Percentiles rank a stretch among this genome's conserved stretches.
Conservation (phyloP, 176 grass and related monocot species). For the Triticum turgidum region DNA sequence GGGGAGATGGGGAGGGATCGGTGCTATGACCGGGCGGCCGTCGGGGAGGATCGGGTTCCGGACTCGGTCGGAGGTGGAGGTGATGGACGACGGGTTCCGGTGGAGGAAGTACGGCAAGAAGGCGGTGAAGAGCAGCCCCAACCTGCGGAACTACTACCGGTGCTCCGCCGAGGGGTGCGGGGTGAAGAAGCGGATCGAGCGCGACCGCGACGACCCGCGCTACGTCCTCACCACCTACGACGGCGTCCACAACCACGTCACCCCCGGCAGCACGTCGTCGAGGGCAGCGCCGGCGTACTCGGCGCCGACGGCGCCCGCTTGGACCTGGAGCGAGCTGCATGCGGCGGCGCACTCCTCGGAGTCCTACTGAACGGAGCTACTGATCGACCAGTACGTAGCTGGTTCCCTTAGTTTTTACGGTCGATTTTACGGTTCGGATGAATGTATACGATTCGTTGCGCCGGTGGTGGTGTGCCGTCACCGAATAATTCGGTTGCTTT, state of each 20-base stretch:
- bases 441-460: not conserved
- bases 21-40: not conserved
- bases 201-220: slow-evolving; percentile 61
- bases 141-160: slow-evolving; percentile 91
- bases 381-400: not conserved
- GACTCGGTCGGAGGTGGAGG: slow-evolving; percentile 78
- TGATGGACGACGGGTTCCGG: slow-evolving; percentile 92
- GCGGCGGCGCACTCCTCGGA: slow-evolving; percentile 40
- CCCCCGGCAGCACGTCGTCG: not conserved
- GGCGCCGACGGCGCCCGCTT: not conserved
- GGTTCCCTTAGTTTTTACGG: not conserved
- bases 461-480: not conserved
- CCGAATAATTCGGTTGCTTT: not conserved
- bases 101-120: slow-evolving; percentile 99
- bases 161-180: slow-evolving; percentile 68
- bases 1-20: not conserved
- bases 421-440: not conserved
- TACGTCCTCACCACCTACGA: slow-evolving; percentile 93
- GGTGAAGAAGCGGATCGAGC: slow-evolving; percentile 92
- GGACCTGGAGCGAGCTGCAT: slow-evolving; percentile 14
- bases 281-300: not conserved
- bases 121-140: slow-evolving; percentile 91
- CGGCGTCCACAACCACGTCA: slow-evolving; percentile 83
- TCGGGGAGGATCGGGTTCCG: slow-evolving; percentile 71
- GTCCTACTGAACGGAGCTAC: slow-evolving; percentile 9